These are phyloP conservation scores for Hanseniaspora gamundiae DNA, from an alignment of 1,139 yeast genomes.

Conservation along the genomic window DNA sequence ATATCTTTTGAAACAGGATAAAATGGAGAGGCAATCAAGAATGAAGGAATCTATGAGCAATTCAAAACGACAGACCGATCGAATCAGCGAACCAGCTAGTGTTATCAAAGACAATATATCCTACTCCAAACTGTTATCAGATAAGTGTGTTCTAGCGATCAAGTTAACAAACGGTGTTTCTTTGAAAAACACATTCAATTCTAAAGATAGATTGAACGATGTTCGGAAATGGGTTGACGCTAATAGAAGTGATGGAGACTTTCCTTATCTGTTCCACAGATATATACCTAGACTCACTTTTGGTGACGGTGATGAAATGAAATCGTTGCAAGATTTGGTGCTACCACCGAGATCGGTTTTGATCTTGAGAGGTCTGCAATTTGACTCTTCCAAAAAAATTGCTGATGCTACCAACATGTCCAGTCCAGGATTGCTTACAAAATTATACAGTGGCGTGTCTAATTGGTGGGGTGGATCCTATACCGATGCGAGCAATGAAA, in stretches of 20 bases:
- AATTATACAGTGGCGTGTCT: constrained; percentile 22
- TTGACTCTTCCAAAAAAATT: constrained; percentile 4
- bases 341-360: constrained; percentile 57
- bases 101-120: constrained; percentile 5
- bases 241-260: constrained; percentile 36
- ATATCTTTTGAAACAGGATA: constrained; percentile 15
- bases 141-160: constrained; percentile 17
- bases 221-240: constrained; percentile 47
- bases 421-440: constrained; percentile 22
- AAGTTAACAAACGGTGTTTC: constrained; percentile 20
- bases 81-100: neutral
- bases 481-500: neutral
- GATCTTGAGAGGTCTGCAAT: constrained; percentile 40
- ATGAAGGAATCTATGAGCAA: constrained; percentile 1
- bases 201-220: constrained; percentile 23
- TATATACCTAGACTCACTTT: constrained; percentile 34
- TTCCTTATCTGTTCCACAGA: constrained; percentile 36
- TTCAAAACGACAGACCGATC: neutral
- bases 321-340: constrained; percentile 35
- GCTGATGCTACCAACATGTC: constrained; percentile 13
- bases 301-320: constrained; percentile 42
- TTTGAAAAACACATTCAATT: constrained; percentile 17
- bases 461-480: constrained; percentile 21
- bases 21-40: constrained; percentile 16
- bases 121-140: constrained; percentile 2